These are phyloP conservation scores for Stenogyne calaminthoides DNA, from an alignment of 305 asterid genomes.

Conservation along the genomic window DNA sequence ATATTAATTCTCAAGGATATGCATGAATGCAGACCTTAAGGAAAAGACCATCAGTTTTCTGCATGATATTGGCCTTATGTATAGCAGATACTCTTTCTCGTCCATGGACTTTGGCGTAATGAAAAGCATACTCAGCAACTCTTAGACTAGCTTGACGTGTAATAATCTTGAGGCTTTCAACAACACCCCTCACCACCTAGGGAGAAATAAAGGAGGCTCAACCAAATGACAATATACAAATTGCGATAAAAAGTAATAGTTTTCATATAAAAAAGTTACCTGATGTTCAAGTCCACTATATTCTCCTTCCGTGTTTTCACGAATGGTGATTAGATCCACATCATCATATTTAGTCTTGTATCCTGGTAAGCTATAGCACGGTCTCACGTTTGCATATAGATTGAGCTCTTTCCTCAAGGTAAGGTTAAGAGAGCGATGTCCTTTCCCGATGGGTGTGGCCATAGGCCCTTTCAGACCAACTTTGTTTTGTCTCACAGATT, in stretches of 20 bases:
- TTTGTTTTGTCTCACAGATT: slow-evolving; percentile 82
- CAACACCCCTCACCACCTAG: slow-evolving; percentile 99
- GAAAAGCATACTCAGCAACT: slow-evolving; percentile 97
- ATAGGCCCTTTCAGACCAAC: slow-evolving; percentile 98
- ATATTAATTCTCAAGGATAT: slow-evolving; percentile 3
- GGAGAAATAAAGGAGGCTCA: slow-evolving; percentile 22
- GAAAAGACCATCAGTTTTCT: slow-evolving; percentile 98
- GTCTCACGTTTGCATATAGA: slow-evolving; percentile 97
- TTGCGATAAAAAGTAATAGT: background rate
- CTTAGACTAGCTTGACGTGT: slow-evolving; percentile 96
- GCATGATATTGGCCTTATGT: slow-evolving; percentile 99
- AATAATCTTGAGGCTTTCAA: slow-evolving; percentile 95
- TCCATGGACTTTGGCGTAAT: slow-evolving; percentile 93
- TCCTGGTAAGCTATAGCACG: slow-evolving; percentile 97
- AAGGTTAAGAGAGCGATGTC: slow-evolving; percentile 97
- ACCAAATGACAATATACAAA: slow-evolving; percentile 22
- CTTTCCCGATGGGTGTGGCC: slow-evolving; percentile 99
- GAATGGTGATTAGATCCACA: slow-evolving; percentile 90
- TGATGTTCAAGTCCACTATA: slow-evolving; percentile 99
- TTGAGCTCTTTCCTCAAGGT: slow-evolving; percentile 97
- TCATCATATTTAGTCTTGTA: slow-evolving; percentile 95
- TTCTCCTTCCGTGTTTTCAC: slow-evolving; percentile 99
- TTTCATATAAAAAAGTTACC: slow-evolving; percentile 40
- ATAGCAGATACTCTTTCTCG: slow-evolving; percentile 94
- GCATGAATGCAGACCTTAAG: slow-evolving; percentile 66